phyloP scores from a whole-genome alignment of 2,329 filamentous ascomycete species.

The Claviceps fusiformis region DNA sequence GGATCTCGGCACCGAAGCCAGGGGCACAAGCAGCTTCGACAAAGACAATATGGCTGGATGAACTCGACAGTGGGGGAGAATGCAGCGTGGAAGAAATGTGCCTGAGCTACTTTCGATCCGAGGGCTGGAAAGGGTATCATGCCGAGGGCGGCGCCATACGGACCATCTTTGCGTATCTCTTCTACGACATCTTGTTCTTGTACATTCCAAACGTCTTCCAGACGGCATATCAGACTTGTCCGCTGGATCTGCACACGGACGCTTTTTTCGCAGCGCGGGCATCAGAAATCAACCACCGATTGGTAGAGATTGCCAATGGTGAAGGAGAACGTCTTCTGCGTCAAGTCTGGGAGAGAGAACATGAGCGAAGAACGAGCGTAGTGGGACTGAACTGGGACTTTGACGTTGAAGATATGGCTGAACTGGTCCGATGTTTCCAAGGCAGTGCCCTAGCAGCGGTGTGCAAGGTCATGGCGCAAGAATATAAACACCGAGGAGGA shows the following conservation, averaged over 20 bases:
- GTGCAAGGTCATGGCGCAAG: constrained; percentile 90
- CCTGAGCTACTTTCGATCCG: constrained; percentile 65
- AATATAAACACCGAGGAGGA: constrained; percentile 74
- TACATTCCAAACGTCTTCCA: constrained; percentile 97
- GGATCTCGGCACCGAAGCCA: constrained; percentile 31
- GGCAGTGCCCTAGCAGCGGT: constrained; percentile 69
- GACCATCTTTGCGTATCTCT: constrained; percentile 83
- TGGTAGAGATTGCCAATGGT: constrained; percentile 81
- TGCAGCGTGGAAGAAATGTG: constrained; percentile 93
- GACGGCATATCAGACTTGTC: constrained; percentile 86
- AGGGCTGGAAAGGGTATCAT: constrained; percentile 92
- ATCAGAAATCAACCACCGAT: constrained; percentile 75
- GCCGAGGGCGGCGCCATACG: constrained; percentile 81
- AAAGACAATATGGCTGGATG: constrained; percentile 83
- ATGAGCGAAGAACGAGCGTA: constrained; percentile 64
- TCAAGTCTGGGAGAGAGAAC: constrained; percentile 53
- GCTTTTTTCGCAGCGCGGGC: constrained; percentile 78
- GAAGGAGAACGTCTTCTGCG: constrained; percentile 53
- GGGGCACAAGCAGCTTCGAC: constrained; percentile 33
- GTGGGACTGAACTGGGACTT: constrained; percentile 89
- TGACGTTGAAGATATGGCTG: constrained; percentile 60
- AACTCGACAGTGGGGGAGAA: constrained; percentile 51
- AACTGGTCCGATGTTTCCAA: constrained; percentile 66
- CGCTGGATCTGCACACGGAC: constrained; percentile 84
- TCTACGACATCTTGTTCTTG: constrained; percentile 84